A percentile compares a stretch with the other conserved stretches of the same genome.
These are phyloP conservation scores for Cutaneotrichosporon sp. DNA, from an alignment of 1,284 basidiomycete genomes.

Conservation along the genomic window DNA sequence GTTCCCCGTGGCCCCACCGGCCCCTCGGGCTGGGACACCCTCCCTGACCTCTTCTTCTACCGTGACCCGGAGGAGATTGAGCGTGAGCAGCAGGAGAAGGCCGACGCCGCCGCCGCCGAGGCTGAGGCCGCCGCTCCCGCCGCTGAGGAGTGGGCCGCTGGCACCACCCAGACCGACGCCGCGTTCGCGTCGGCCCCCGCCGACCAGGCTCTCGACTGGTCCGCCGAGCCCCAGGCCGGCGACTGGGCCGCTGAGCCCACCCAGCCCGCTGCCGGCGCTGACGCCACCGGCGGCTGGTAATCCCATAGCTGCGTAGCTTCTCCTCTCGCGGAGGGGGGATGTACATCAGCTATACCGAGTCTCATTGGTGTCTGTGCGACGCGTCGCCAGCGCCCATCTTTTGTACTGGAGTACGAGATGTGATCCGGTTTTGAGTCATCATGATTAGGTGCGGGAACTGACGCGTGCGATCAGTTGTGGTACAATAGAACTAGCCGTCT, in stretches of 20 bases:
- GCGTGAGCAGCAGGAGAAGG: conserved; percentile 89
- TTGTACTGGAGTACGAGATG: not conserved
- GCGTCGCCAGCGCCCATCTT: not conserved
- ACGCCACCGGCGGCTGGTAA: conserved; percentile 34
- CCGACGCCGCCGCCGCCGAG: conserved; percentile 62
- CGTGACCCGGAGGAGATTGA: conserved; percentile 98
- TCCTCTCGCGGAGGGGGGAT: not conserved
- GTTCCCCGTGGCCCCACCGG: conserved; percentile 82
- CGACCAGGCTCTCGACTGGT: conserved; percentile 77
- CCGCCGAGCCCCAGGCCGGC: conserved; percentile 59
- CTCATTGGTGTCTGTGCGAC: not conserved
- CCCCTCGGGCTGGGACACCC: conserved; percentile 88
- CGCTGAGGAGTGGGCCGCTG: conserved; percentile 69
- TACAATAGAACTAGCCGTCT: too few relatives aligned
- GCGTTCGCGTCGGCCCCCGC: conserved; percentile 73
- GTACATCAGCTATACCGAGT: too few relatives aligned
- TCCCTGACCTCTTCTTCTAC: conserved; percentile 99
- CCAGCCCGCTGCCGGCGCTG: conserved; percentile 24
- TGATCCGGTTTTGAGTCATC: not conserved
- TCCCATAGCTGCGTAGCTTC: not conserved
- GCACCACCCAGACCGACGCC: conserved; percentile 61
- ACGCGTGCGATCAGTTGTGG: too few relatives aligned
- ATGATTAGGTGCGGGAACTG: too few relatives aligned
- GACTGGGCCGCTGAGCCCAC: conserved; percentile 38
- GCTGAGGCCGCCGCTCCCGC: conserved; percentile 52